phyloP scores from a whole-genome alignment of 2,329 filamentous ascomycete genomes.

The Aspergillus felis region DNA sequence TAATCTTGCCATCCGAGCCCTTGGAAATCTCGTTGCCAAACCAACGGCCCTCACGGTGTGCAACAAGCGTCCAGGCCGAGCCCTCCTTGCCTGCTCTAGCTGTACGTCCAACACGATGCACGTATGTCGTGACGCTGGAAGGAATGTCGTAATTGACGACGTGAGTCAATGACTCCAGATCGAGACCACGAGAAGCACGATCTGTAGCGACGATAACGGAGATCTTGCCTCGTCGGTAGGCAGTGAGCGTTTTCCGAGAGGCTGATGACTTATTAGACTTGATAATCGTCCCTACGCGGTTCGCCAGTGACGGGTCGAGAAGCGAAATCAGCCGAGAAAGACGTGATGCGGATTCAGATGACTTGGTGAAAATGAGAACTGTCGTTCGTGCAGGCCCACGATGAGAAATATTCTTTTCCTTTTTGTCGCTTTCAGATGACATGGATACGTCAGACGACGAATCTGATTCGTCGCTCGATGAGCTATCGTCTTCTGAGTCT shows the following conservation, averaged over 20 bases:
- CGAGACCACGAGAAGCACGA: slow-evolving; percentile 86
- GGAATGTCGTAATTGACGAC: slow-evolving; percentile 95
- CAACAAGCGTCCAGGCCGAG: slow-evolving; percentile 81
- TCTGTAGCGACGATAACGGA: slow-evolving; percentile 85
- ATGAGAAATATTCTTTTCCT: slow-evolving; percentile 16
- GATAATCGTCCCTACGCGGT: slow-evolving; percentile 65
- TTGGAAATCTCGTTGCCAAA: slow-evolving; percentile 81
- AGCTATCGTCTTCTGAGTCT: slow-evolving; percentile 19
- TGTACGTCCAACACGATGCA: slow-evolving; percentile 88
- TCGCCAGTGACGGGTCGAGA: slow-evolving; percentile 56
- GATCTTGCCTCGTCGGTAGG: slow-evolving; percentile 61
- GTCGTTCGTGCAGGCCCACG: slow-evolving; percentile 33
- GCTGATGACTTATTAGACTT: slow-evolving; percentile 71
- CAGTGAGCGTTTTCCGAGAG: slow-evolving; percentile 62
- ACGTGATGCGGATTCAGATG: slow-evolving; percentile 81
- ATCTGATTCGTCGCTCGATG: slow-evolving; percentile 12
- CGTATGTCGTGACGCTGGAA: slow-evolving; percentile 72
- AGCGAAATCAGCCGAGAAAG: slow-evolving; percentile 74
- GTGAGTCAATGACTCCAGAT: slow-evolving; percentile 72
- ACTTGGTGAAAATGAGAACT: slow-evolving; percentile 83
- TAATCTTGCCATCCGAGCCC: slow-evolving; percentile 30
- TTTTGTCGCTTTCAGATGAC: slow-evolving; percentile 10
- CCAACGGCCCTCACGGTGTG: slow-evolving; percentile 79
- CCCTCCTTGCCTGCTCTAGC: slow-evolving; percentile 74
- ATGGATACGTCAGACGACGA: slow-evolving; percentile 20